These are phyloP conservation scores for Typha latifolia DNA, from an alignment of 176 grass and related monocot species.

Conservation along the genomic window DNA sequence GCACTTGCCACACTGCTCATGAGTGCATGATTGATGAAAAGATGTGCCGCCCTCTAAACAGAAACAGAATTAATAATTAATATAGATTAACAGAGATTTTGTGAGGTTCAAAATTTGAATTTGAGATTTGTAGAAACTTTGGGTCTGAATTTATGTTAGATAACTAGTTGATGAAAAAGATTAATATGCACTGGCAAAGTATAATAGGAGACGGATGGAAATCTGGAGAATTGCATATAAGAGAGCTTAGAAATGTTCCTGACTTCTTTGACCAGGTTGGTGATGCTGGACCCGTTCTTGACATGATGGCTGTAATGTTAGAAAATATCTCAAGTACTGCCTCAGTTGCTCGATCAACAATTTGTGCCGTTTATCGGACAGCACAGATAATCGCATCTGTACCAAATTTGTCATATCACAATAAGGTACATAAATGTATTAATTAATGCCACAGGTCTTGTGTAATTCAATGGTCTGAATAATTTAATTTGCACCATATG, in stretches of 20 bases:
- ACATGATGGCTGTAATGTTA: conserved; percentile 74
- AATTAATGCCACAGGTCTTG: neutral
- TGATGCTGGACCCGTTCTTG: conserved; percentile 90
- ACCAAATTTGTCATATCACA: conserved; percentile 68
- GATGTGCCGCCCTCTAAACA: no score
- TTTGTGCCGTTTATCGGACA: conserved; percentile 71
- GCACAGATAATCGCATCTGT: conserved; percentile 81
- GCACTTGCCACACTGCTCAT: no score
- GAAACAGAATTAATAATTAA: no score
- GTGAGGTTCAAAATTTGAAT: no score
- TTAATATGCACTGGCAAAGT: no score
- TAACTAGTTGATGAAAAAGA: no score
- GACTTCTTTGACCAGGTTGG: conserved; percentile 51
- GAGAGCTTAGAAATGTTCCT: conserved; percentile 4
- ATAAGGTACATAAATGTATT: conserved; percentile 39
- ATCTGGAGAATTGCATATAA: no score
- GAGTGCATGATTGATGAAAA: no score
- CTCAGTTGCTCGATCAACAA: conserved; percentile 55
- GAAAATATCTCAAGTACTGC: conserved; percentile 65
- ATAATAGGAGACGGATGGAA: no score
- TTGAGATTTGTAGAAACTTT: no score
- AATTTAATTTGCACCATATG: conserved; percentile 4
- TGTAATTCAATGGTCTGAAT: neutral
- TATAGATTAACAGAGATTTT: no score
- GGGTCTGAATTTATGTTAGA: no score